These are phyloP conservation scores for Pichia sp. DNA, from an alignment of 1,139 yeast species.

Conservation along the genomic window DNA sequence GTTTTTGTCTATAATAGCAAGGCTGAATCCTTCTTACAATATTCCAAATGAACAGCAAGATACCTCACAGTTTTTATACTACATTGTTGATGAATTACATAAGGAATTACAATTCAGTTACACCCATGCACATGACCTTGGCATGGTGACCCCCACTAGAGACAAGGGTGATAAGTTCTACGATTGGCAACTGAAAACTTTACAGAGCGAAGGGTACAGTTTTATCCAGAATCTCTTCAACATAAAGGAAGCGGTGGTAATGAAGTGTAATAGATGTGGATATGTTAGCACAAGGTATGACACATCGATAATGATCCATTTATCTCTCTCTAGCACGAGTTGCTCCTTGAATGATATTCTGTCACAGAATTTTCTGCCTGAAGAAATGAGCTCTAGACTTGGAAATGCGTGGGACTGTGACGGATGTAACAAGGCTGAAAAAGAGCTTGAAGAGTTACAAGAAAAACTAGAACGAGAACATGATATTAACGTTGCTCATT, in stretches of 20 bases:
- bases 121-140: background rate
- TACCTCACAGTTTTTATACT: conserved; percentile 85
- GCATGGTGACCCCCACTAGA: background rate
- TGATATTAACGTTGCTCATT: conserved; percentile 8
- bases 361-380: conserved; percentile 23
- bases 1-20: conserved; percentile 51
- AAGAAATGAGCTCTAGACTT: conserved; percentile 57
- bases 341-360: conserved; percentile 26
- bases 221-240: conserved; percentile 70
- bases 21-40: conserved; percentile 57
- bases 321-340: conserved; percentile 25
- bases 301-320: conserved; percentile 30
- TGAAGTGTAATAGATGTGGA: conserved; percentile 63
- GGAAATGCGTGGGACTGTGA: conserved; percentile 88
- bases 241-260: conserved; percentile 70
- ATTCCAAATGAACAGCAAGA: conserved; percentile 87
- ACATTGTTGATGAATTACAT: conserved; percentile 78
- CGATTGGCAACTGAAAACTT: conserved; percentile 53
- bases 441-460: conserved; percentile 37
- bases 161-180: conserved; percentile 42
- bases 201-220: conserved; percentile 57
- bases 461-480: conserved; percentile 14
- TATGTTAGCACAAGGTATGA: conserved; percentile 42
- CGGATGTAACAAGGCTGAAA: conserved; percentile 49
- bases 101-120: conserved; percentile 61